These are phyloP conservation scores for Triticum urartu DNA, from an alignment of 176 grass and related monocot genomes.

Conservation along the genomic window DNA sequence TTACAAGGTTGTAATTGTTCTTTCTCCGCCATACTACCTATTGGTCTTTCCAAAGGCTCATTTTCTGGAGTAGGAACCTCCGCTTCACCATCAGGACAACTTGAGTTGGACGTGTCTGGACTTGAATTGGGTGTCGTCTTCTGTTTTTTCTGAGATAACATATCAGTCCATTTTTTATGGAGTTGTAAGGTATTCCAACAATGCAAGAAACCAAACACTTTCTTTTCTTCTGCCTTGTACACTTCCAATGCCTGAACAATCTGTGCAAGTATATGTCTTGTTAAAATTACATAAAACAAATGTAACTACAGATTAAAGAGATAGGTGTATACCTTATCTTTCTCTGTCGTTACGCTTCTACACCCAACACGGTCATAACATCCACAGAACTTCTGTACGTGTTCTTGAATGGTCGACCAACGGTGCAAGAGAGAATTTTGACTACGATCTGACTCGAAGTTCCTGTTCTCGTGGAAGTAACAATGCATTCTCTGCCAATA, in stretches of 20 bases:
- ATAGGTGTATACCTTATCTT: conserved; percentile 18
- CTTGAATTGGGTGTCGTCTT: not conserved
- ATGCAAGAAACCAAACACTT: not conserved
- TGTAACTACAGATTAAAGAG: not conserved
- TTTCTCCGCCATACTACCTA: not conserved
- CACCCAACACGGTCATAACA: not conserved
- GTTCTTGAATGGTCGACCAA: conserved; percentile 11
- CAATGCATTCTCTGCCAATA: conserved; percentile 16
- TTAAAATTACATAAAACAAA: not conserved
- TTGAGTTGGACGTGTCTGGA: not conserved
- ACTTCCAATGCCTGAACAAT: conserved; percentile 21
- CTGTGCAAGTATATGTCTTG: not conserved
- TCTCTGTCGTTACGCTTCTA: not conserved
- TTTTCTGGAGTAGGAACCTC: not conserved
- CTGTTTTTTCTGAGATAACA: not conserved
- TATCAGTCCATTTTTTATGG: not conserved
- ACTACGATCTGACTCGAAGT: not conserved
- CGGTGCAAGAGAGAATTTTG: not conserved
- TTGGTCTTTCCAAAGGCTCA: not conserved
- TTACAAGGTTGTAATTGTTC: not conserved
- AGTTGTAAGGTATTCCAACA: conserved; percentile 19
- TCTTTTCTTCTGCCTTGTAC: conserved; percentile 8
- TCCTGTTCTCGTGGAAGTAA: conserved; percentile 20
- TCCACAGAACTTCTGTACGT: conserved; percentile 4
- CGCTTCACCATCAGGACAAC: not conserved